Percentiles rank a stretch among this genome's conserved stretches.
Evolutionary conservation across 371 early-diverging fungal species (phyloP).

Genomic region (Blakeslea trispora): DNA sequence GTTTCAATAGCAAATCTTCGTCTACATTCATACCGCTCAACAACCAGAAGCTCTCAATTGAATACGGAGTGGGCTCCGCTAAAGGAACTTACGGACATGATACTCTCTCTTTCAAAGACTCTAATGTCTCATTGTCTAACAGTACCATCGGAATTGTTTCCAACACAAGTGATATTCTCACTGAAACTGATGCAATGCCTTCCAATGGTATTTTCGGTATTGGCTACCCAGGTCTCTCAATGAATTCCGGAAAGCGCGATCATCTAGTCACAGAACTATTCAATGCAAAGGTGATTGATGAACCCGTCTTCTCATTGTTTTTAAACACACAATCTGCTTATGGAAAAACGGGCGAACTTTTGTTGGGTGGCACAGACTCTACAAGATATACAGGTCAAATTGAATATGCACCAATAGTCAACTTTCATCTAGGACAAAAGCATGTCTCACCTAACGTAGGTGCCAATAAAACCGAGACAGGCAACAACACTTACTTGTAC

Average conservation of each 20-base stretch:
- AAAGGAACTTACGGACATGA: slow-evolving; percentile 30
- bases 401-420: slow-evolving; percentile 30
- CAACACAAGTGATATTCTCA: slow-evolving; percentile 11
- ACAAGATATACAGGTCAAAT: slow-evolving; percentile 25
- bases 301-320: slow-evolving; percentile 34
- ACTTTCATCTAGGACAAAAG: slow-evolving; percentile 18
- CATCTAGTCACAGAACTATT: slow-evolving; percentile 25
- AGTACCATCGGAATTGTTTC: slow-evolving; percentile 28
- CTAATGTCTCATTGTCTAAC: slow-evolving; percentile 1
- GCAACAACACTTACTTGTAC: slow-evolving; percentile 3
- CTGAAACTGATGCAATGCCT: slow-evolving; percentile 3
- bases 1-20: slow-evolving; percentile 31
- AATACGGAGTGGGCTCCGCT: slow-evolving; percentile 37
- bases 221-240: slow-evolving; percentile 24
- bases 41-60: slow-evolving; percentile 17
- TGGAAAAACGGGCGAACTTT: slow-evolving; percentile 27
- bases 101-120: slow-evolving; percentile 4
- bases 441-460: slow-evolving; percentile 10
- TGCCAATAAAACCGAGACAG: slow-evolving; percentile 3
- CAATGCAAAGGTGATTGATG: slow-evolving; percentile 10
- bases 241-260: slow-evolving; percentile 6
- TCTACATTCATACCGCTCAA: slow-evolving; percentile 21
- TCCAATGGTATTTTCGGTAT: slow-evolving; percentile 37
- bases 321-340: slow-evolving; percentile 15
- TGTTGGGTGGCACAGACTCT: slow-evolving; percentile 37